Evolutionary conservation across 1,139 yeast species (phyloP).

Genomic region (Nakaseomyces uthaithaninus): DNA sequence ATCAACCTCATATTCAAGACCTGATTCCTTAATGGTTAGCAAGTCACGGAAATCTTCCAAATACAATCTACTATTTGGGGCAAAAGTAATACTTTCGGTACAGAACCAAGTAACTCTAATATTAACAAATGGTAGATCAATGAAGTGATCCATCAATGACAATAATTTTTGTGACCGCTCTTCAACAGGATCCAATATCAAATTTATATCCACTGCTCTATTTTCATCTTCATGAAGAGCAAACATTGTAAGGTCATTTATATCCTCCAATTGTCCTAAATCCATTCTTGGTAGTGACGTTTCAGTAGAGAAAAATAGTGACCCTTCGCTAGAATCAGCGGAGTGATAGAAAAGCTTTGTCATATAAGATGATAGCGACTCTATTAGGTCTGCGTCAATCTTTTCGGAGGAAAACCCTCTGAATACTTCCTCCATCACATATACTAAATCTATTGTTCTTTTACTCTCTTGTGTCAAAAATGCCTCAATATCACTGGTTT

Average conservation of each 20-base stretch:
- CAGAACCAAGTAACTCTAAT: conserved; percentile 58
- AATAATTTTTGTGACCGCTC: conserved; percentile 59
- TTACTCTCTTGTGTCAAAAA: conserved; percentile 47
- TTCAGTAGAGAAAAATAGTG: conserved; percentile 26
- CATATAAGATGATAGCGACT: conserved; percentile 37
- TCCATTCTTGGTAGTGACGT: conserved; percentile 34
- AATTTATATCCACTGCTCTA: conserved; percentile 42
- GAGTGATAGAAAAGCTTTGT: conserved; percentile 36
- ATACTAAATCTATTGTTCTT: conserved; percentile 43
- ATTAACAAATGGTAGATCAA: conserved; percentile 39
- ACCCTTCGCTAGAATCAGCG: conserved; percentile 39
- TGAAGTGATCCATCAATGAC: conserved; percentile 42
- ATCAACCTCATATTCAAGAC: conserved; percentile 6
- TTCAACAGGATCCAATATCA: conserved; percentile 64
- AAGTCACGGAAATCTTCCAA: conserved; percentile 10
- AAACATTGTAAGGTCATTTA: conserved; percentile 32
- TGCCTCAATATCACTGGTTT: conserved; percentile 38
- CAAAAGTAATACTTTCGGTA: conserved; percentile 32
- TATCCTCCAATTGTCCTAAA: conserved; percentile 34
- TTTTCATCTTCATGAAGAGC: conserved; percentile 17
- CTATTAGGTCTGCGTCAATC: conserved; percentile 32
- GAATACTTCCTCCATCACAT: conserved; percentile 22
- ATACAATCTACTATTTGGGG: conserved; percentile 55
- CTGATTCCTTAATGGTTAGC: neutral
- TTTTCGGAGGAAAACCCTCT: conserved; percentile 14